Base-by-base conservation (phyloP, 331 rosid species). In the Cydonia oblonga region DNA sequence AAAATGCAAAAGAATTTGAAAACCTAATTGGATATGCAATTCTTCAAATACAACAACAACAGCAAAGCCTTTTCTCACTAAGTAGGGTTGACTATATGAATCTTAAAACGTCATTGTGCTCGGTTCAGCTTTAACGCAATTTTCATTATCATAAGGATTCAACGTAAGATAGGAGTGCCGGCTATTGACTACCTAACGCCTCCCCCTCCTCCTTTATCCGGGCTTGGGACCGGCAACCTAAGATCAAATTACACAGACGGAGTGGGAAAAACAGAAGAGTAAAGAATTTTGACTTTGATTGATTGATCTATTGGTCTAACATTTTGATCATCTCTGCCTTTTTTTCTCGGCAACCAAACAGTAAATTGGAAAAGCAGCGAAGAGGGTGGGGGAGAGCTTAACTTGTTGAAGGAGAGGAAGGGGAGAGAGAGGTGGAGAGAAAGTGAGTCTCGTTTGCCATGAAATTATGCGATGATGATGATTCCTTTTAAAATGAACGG, bases 401-500 rank as follows among this genome's bases (percentile, higher is more conserved):
- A 85, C 79, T 67, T 79, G 74, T 29, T 19, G 59, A 60, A 59
- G 66, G 25, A 71, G 28, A 38, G 63, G 72, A 59, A 40, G 60
- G 56, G 25, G 49, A 24, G 19, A 38, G 19, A 38, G 66, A 35
- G 70, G 25, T 13, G 61, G 71, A 66, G 29, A 67, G 44, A 57
- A 68, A 68, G 32, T 61, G 87, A 40, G 68, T 74, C 28, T 18
- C 53, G 63, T 4, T 9, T 64, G 81, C 81, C 83, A 82, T 82
- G 63, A 65, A 73, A 42, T 33, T n/a, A 2, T 3, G 28, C 20
- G 54, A 16, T 16, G 20, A 16, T 16, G 20, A 49, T 16, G 54
- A 35, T 9, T 35, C 42, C 40, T 35, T 35, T n/a, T n/a, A n/a
- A n/a, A n/a, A n/a, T n/a, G n/a, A n/a, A n/a, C n/a, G n/a, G n/a